Evolutionary conservation across 805 yeast genomes (phyloP).

Genomic region (Yarrowia hollandica): DNA sequence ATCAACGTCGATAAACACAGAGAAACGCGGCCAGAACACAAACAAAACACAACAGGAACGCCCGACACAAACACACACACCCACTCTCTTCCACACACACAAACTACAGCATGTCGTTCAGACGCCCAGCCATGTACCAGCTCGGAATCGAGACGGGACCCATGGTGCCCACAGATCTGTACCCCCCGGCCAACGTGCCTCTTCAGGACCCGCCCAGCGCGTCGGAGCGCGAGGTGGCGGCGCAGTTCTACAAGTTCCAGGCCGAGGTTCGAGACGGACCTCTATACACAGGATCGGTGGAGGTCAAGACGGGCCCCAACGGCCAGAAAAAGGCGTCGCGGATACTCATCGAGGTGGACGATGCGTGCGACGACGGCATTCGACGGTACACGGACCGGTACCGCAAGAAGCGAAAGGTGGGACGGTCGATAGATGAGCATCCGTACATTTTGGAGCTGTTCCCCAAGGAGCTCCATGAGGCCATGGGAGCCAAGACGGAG

Average conservation of each 20-base stretch:
- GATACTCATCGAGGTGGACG: slow-evolving; percentile 27
- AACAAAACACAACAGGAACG: background rate
- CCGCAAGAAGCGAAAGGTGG: slow-evolving; percentile 65
- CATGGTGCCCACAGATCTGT: slow-evolving; percentile 34
- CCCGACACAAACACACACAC: background rate
- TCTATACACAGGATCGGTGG: slow-evolving; percentile 35
- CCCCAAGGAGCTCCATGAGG: slow-evolving; percentile 73
- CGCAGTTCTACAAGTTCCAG: slow-evolving; percentile 35
- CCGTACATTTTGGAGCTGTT: slow-evolving; percentile 70
- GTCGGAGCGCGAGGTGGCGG: slow-evolving; percentile 34
- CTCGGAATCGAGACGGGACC: slow-evolving; percentile 30
- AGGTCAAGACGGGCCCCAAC: slow-evolving; percentile 19
- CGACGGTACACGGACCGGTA: slow-evolving; percentile 81
- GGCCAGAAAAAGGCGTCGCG: slow-evolving; percentile 16
- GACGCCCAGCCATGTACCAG: slow-evolving; percentile 37
- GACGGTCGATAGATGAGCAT: slow-evolving; percentile 72
- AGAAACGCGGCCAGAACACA: too few relatives aligned
- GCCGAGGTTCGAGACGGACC: slow-evolving; percentile 38
- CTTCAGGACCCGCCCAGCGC: slow-evolving; percentile 32
- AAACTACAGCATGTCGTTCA: slow-evolving; percentile 32
- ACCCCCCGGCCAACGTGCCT: slow-evolving; percentile 35
- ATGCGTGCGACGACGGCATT: slow-evolving; percentile 57
- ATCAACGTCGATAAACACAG: too few relatives aligned
- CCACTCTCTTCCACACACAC: background rate
- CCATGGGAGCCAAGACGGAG: slow-evolving; percentile 62